Percentiles rank a stretch among this genome's conserved stretches.
Conservation (phyloP, 106 monocot genomes). For the Phalaenopsis aphrodite region DNA sequence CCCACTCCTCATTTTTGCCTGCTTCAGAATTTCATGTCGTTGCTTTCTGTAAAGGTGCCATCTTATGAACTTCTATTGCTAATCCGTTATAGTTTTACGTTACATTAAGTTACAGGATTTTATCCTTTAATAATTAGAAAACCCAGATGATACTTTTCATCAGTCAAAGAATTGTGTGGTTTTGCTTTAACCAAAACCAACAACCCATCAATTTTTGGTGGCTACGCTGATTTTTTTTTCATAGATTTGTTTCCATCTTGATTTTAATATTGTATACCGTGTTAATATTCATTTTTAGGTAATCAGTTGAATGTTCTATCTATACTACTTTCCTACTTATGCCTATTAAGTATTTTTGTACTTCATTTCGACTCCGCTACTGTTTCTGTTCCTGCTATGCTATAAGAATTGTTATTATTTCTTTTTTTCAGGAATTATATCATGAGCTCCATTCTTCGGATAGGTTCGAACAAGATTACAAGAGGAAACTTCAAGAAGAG, state of each 20-base stretch:
- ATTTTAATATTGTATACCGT: not conserved
- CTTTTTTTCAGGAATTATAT: constrained; percentile 69
- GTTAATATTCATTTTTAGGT: not conserved
- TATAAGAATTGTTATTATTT: not conserved
- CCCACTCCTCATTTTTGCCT: not conserved
- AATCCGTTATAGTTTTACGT: not conserved
- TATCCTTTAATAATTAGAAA: not conserved
- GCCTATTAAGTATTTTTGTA: not conserved
- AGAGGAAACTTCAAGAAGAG: constrained; percentile 80
- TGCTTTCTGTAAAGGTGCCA: not conserved
- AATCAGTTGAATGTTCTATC: not conserved
- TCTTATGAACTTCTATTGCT: not conserved
- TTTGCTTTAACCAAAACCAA: not conserved
- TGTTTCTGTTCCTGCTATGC: not conserved
- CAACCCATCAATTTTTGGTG: not conserved
- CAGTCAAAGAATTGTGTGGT: not conserved
- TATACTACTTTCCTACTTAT: not conserved
- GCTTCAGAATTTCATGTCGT: not conserved
- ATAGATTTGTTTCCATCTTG: not conserved
- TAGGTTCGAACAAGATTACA: constrained; percentile 94
- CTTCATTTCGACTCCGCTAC: not conserved
- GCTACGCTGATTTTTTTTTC: not conserved
- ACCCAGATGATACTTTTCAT: not conserved
- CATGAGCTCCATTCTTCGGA: constrained; percentile 96
- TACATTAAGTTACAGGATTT: not conserved